These are phyloP conservation scores for Nidularia sp. DNA, from an alignment of 768 basidiomycete genomes.

Conservation along the genomic window DNA sequence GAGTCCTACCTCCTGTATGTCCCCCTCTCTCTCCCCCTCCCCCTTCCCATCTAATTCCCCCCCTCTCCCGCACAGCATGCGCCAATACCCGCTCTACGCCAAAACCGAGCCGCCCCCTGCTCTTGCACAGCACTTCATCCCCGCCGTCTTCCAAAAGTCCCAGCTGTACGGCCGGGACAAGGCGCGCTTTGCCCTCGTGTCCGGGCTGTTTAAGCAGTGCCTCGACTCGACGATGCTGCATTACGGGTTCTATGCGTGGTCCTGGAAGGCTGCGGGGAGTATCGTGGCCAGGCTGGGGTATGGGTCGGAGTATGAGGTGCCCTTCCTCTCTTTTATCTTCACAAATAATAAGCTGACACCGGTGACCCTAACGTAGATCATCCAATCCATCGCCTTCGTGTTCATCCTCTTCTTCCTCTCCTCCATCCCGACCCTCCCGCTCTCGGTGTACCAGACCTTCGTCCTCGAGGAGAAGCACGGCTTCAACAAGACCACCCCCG, in stretches of 20 bases:
- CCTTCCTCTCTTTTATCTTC: conserved; percentile 10
- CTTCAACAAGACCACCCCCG: conserved; percentile 90
- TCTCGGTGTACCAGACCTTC: conserved; percentile 85
- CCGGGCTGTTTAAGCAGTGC: conserved; percentile 69
- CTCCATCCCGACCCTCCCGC: conserved; percentile 66
- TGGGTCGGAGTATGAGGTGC: conserved; percentile 69
- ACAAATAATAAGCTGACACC: background rate
- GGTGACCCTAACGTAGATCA: conserved; percentile 46
- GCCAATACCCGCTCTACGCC: conserved; percentile 84
- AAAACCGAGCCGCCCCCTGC: conserved; percentile 68
- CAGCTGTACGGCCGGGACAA: conserved; percentile 92
- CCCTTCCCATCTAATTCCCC: background rate
- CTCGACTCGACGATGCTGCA: conserved; percentile 70
- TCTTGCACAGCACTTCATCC: conserved; percentile 64
- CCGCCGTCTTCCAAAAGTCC: conserved; percentile 79
- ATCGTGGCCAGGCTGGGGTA: conserved; percentile 55
- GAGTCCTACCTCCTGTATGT: conserved; percentile 86
- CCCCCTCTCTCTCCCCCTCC: background rate
- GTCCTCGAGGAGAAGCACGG: conserved; percentile 93
- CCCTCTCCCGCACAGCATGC: conserved; percentile 36
- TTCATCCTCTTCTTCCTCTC: conserved; percentile 63
- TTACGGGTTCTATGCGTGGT: conserved; percentile 77
- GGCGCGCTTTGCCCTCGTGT: conserved; percentile 74
- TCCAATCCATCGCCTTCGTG: conserved; percentile 78
- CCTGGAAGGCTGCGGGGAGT: conserved; percentile 65